phyloP scores from a whole-genome alignment of 352 stramenopile genomes.

The Phytophthora idaei region DNA sequence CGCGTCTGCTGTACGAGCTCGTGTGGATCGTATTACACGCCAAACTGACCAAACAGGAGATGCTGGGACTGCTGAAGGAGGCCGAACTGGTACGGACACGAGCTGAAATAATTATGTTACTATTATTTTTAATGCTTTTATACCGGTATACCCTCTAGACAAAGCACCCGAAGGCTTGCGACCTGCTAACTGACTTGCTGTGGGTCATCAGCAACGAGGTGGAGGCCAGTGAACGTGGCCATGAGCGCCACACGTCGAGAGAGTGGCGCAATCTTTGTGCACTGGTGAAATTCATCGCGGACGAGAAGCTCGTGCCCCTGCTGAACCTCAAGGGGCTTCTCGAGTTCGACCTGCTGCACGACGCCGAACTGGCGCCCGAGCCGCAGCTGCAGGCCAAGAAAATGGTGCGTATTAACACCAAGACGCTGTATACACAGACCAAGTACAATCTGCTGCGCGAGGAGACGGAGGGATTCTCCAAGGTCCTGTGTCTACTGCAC shows the following conservation, averaged over 20 bases:
- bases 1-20: slow-evolving; percentile 79
- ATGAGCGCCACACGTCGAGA: slow-evolving; percentile 65
- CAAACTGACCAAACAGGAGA: slow-evolving; percentile 75
- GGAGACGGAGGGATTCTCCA: slow-evolving; percentile 96
- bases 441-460: slow-evolving; percentile 98
- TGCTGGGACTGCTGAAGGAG: slow-evolving; percentile 75
- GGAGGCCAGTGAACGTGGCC: slow-evolving; percentile 70
- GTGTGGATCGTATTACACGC: slow-evolving; percentile 73
- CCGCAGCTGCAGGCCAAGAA: slow-evolving; percentile 69
- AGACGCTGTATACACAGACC: slow-evolving; percentile 93
- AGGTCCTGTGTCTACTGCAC: slow-evolving; percentile 88
- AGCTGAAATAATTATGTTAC: neutral
- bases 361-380: slow-evolving; percentile 56
- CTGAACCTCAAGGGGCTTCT: slow-evolving; percentile 67
- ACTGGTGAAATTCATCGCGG: slow-evolving; percentile 64
- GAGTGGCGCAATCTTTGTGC: slow-evolving; percentile 75
- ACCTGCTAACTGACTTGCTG: slow-evolving; percentile 72
- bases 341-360: slow-evolving; percentile 79
- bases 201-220: slow-evolving; percentile 83
- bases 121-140: neutral
- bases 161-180: slow-evolving; percentile 38
- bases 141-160: slow-evolving; percentile 18
- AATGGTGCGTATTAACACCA: slow-evolving; percentile 86
- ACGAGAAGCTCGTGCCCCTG: slow-evolving; percentile 68
- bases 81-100: slow-evolving; percentile 46